These are phyloP conservation scores for Grammothele lineata DNA, from an alignment of 768 basidiomycete species.

Conservation along the genomic window DNA sequence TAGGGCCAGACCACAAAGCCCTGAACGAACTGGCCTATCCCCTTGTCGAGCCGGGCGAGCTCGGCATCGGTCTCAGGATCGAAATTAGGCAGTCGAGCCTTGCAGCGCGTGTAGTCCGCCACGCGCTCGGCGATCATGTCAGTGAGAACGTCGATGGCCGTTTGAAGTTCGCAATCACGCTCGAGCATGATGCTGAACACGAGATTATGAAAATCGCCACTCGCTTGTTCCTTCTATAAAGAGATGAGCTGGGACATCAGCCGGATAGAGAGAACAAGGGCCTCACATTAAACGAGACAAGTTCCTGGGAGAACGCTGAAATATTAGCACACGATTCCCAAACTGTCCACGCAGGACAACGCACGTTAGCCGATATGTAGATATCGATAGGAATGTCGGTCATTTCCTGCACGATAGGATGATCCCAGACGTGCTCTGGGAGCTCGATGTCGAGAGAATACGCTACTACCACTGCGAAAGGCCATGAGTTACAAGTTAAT, in stretches of 20 bases:
- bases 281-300: slow-evolving; percentile 13
- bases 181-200: slow-evolving; percentile 37
- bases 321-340: slow-evolving; percentile 25
- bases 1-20: slow-evolving; percentile 38
- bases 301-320: slow-evolving; percentile 18
- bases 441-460: slow-evolving; percentile 35
- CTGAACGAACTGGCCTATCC: slow-evolving; percentile 34
- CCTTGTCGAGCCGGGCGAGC: slow-evolving; percentile 28
- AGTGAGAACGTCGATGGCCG: slow-evolving; percentile 32
- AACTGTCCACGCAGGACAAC: slow-evolving; percentile 17
- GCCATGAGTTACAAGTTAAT: neutral
- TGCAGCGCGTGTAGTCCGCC: slow-evolving; percentile 28
- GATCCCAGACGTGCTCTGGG: slow-evolving; percentile 33
- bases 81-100: slow-evolving; percentile 31
- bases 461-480: slow-evolving; percentile 28
- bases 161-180: slow-evolving; percentile 28
- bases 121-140: slow-evolving; percentile 33
- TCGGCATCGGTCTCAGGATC: slow-evolving; percentile 31
- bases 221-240: slow-evolving; percentile 33
- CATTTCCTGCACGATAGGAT: slow-evolving; percentile 31
- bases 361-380: slow-evolving; percentile 39
- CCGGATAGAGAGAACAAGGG: too few species aligned
- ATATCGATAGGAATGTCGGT: slow-evolving; percentile 35
- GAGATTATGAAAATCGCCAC: slow-evolving; percentile 37
- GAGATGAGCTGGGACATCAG: too few species aligned